Base-by-base conservation (phyloP, 352 stramenopile species). In the Phytophthora parvispora region DNA sequence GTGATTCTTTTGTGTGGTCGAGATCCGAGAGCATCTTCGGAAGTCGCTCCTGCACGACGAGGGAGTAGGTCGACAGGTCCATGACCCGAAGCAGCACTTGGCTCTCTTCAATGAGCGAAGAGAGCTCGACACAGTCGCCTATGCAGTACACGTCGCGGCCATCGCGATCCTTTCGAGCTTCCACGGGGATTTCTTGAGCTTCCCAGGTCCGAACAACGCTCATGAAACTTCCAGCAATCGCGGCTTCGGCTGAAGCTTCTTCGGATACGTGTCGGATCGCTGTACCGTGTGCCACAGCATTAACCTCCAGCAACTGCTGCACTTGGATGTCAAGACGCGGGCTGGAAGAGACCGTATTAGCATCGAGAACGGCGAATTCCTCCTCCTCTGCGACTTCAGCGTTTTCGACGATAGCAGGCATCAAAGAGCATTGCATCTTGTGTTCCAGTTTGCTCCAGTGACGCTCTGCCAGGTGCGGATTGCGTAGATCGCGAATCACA, bases 381-480 rank as follows among this genome's bases (percentile, higher is more conserved):
- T 73, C 50, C 1, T 73, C 50, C 31, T 68, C 58, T 16, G 12
- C 6, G 16, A 25, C 51, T 22, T 61, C 55, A 18, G 27, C 10
- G 8, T 16, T 32, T 25, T 65, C 34, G 15, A 27, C 20, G 15
- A 34, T 56, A 10, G 29, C 3, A 22, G 64, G 53, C 4, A 40
- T 31, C 20, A 93, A 83, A 0, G 62, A 79, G 16, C 78, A 89
- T 16, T 83, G 63, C 67, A 93, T 73, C 52, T 91, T 94, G 69
- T 90, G 69, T 52, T 94, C 86, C 1, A 94, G 66, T 45, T 92
- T 92, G 2, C 67, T 83, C 86, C 86, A 94, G 57, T 94, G 86
- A 6, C 83, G 81, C 22, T 89, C 80, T 34, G 78, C 74, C 20
- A 94, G 20, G 25, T 82, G 60, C 0, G 83, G 74, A 28, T 92